phyloP scores from a whole-genome alignment of 1,284 basidiomycete species.

The Irpex lacteus region DNA sequence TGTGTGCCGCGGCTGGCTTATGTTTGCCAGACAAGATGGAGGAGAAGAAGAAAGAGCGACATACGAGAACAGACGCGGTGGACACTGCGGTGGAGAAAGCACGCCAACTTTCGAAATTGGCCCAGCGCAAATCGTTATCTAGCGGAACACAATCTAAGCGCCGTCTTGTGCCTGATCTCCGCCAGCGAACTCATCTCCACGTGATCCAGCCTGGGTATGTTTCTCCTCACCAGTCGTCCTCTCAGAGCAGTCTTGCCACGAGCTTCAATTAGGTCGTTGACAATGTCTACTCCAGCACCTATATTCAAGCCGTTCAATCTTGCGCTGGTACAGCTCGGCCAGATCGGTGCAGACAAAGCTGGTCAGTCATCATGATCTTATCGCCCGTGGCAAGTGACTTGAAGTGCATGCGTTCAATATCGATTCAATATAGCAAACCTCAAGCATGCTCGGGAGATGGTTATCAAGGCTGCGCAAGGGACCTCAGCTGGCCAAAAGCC shows the following conservation, averaged over 20 bases:
- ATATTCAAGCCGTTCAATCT: constrained; percentile 74
- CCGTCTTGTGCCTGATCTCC: not conserved
- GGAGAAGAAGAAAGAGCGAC: not conserved
- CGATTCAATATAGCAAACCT: constrained; percentile 59
- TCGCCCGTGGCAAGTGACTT: not conserved
- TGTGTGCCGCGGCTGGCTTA: not conserved
- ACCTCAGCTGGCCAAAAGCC: constrained; percentile 48
- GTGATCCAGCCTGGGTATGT: constrained; percentile 2
- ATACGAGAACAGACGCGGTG: not conserved
- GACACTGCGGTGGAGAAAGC: not conserved
- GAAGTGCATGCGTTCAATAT: constrained; percentile 18
- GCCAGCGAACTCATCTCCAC: not conserved
- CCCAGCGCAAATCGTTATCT: constrained; percentile 1
- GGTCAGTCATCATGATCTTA: constrained; percentile 14
- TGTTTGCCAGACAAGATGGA: not conserved
- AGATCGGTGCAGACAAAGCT: constrained; percentile 65
- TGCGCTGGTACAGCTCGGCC: constrained; percentile 84
- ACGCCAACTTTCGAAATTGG: not conserved
- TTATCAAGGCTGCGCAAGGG: constrained; percentile 63
- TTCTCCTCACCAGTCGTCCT: constrained; percentile 8
- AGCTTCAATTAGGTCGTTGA: constrained; percentile 7
- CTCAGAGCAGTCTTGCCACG: constrained; percentile 1
- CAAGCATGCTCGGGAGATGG: constrained; percentile 76
- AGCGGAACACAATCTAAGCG: not conserved
- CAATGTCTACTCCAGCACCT: constrained; percentile 32